These are phyloP conservation scores for Solanum chmielewskii DNA, from an alignment of 257 asterid genomes.

Conservation along the genomic window DNA sequence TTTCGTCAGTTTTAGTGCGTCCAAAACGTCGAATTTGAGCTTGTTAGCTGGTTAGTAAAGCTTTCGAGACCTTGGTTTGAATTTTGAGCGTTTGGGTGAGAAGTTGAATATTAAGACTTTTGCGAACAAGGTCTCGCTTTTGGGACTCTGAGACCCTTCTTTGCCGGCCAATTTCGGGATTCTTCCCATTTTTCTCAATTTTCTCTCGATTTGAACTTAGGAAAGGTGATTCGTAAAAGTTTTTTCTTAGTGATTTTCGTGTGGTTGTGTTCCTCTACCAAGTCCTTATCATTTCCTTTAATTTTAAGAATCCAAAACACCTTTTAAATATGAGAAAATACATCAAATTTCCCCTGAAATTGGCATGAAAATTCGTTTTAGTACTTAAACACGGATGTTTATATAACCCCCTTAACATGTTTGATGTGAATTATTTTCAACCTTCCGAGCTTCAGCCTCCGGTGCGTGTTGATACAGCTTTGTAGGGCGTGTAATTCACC, in stretches of 20 bases:
- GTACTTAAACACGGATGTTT: no score
- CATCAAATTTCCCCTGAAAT: no score
- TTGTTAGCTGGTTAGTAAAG: neutral
- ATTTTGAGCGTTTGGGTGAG: neutral
- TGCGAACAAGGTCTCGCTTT: neutral
- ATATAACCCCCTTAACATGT: no score
- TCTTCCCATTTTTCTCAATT: no score
- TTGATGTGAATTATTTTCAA: no score
- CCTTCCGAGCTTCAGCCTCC: no score
- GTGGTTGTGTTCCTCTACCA: neutral
- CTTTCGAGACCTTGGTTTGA: neutral
- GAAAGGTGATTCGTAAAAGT: neutral
- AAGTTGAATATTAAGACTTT: neutral
- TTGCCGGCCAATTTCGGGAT: neutral
- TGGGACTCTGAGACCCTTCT: neutral
- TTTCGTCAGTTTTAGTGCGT: no score
- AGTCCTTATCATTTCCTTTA: neutral
- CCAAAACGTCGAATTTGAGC: rapidly evolving
- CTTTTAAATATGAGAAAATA: no score
- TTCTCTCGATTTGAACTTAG: no score
- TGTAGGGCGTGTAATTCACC: no score
- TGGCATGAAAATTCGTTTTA: no score
- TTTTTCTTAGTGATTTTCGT: neutral
- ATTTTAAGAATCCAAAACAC: neutral
- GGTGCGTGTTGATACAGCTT: no score